These are phyloP conservation scores for Cornus suecica DNA, from an alignment of 148 eudicot genomes.

Conservation along the genomic window DNA sequence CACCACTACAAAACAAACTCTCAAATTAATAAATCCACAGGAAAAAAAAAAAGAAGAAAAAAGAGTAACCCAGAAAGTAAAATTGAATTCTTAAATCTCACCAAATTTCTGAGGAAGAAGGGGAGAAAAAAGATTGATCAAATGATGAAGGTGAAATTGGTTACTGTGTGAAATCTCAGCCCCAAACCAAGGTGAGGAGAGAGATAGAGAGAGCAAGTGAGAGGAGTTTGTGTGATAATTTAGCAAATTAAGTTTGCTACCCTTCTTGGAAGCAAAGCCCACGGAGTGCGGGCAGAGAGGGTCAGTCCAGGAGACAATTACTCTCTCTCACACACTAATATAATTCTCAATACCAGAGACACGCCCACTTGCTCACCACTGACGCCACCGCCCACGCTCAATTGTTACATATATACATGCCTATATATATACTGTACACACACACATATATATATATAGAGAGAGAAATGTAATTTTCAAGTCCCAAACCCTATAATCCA, in stretches of 20 bases:
- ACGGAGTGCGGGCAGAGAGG: slow-evolving; percentile 41
- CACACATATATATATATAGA: not conserved
- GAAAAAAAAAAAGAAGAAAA: not conserved
- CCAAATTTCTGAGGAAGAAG: not conserved
- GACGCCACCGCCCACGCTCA: slow-evolving; percentile 33
- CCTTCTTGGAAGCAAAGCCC: slow-evolving; percentile 57
- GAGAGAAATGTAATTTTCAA: not conserved
- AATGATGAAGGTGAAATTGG: not conserved
- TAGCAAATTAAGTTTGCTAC: slow-evolving; percentile 37
- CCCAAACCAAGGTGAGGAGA: slow-evolving; percentile 17
- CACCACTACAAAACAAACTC: slow-evolving; percentile 1
- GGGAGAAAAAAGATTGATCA: not conserved
- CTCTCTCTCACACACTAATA: slow-evolving; percentile 21
- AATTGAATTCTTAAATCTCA: not conserved
- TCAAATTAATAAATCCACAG: not conserved
- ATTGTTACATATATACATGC: slow-evolving; percentile 7
- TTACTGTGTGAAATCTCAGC: slow-evolving; percentile 18
- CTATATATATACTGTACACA: not conserved
- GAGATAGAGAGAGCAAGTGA: slow-evolving; percentile 14
- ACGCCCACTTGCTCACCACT: slow-evolving; percentile 41
- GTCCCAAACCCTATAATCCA: slow-evolving; percentile 28
- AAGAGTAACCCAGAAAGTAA: not conserved
- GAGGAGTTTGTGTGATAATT: slow-evolving; percentile 8
- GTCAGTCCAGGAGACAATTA: slow-evolving; percentile 39
- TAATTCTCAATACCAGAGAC: slow-evolving; percentile 25